These are phyloP conservation scores for Rhizopogon sp. DNA, from an alignment of 768 basidiomycete genomes.

Conservation along the genomic window DNA sequence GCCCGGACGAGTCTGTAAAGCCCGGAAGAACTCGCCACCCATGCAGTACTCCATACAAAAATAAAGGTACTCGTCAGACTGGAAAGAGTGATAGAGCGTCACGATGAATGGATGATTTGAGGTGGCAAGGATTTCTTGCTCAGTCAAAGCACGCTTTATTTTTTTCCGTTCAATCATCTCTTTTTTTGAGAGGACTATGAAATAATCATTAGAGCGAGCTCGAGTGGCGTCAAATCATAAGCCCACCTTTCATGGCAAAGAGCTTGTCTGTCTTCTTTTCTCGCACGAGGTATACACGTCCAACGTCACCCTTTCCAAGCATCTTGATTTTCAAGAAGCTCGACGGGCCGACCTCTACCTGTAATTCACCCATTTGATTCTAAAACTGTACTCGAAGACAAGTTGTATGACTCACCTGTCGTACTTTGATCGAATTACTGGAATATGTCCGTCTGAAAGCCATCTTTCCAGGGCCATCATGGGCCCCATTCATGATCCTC, in stretches of 20 bases:
- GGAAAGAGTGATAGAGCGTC: constrained; percentile 98
- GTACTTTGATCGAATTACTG: constrained; percentile 94
- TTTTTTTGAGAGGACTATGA: constrained; percentile 90
- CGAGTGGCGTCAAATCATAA: constrained; percentile 1
- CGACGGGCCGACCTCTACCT: constrained; percentile 92
- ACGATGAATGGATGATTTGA: constrained; percentile 99
- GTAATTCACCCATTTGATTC: constrained; percentile 3
- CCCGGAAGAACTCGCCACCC: constrained; percentile 98
- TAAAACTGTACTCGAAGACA: not conserved
- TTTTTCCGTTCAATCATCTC: constrained; percentile 99
- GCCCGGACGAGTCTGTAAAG: constrained; percentile 92
- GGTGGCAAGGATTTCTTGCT: constrained; percentile 98
- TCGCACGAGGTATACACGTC: constrained; percentile 94
- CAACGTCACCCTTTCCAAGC: constrained; percentile 98
- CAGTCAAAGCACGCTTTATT: constrained; percentile 96
- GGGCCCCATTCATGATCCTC: constrained; percentile 39
- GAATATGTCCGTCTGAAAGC: constrained; percentile 94
- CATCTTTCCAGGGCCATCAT: constrained; percentile 52
- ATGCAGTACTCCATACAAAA: constrained; percentile 99
- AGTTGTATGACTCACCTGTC: constrained; percentile 51
- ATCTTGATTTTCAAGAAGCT: constrained; percentile 97
- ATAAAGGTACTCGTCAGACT: constrained; percentile 96
- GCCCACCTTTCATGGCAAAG: constrained; percentile 98
- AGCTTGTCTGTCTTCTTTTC: constrained; percentile 97
- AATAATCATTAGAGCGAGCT: constrained; percentile 20